Evolutionary conservation across 176 grass and related monocot species (phyloP), one percentile per base, ranked within the genome.

Genomic region (Eragrostis nindensis): DNA sequence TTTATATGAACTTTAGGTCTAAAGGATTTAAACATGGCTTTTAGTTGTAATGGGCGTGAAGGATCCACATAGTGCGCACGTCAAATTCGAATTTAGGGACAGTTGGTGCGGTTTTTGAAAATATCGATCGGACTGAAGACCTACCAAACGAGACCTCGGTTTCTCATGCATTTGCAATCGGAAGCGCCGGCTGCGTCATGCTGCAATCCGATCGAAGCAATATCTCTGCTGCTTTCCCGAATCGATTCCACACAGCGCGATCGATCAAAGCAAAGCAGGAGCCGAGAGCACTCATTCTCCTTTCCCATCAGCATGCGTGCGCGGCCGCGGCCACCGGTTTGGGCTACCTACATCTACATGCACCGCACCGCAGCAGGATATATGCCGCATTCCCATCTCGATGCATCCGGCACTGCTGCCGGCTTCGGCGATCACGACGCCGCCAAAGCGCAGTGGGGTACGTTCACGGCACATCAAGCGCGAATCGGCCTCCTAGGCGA

Each of bases 381-480:
- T 40, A 40, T 67, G 77, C 77, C n/a, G 47, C 1, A 63, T 80
- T 80, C n/a, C 64, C 77, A 80, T 80, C 77, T 7, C 13, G 62
- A 41, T 67, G 16, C 62, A 78, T 38, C 57, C 57, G 0, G 2
- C 24, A 61, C 55, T 24, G 55, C 55, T 24, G n/a, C 55, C 0
- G 9, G 57, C 57, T 61, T 5, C 57, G 22, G 24, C 24, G 57
- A 61, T 24, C 13, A 0, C 62, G 29, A 64, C 62, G 38, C 14
- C 38, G 18, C 26, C 19, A 72, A 38, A 44, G 53, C 67, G 29
- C 78, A 15, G 5, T 25, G 24, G 6, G 70, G 62, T 69, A 81
- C 69, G 71, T 81, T 69, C 70, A 40, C 7, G 19, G 70, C 70
- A 75, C 75, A 81, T 86, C 53, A 40, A 22, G 9, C 11, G 42